A percentile compares a stretch with the other conserved stretches of the same genome.
These are phyloP conservation scores for Chiua virens DNA, from an alignment of 768 basidiomycete species.

Conservation along the genomic window DNA sequence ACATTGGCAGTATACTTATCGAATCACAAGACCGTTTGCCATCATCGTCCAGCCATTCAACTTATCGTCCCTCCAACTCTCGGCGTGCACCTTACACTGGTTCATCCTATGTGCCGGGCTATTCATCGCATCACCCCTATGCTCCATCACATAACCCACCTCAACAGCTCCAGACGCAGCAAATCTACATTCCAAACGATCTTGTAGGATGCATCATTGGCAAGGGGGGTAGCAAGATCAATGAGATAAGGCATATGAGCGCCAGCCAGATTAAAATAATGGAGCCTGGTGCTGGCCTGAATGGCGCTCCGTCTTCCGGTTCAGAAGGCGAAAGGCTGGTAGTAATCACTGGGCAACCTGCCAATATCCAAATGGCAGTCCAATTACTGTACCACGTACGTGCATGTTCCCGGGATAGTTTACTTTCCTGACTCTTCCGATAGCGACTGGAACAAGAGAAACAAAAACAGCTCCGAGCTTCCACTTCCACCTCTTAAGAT, in stretches of 20 bases:
- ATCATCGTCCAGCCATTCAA: conserved; percentile 47
- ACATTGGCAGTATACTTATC: conserved; percentile 96
- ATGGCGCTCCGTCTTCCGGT: conserved; percentile 69
- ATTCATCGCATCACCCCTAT: conserved; percentile 47
- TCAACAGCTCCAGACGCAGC: conserved; percentile 88
- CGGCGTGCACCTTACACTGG: conserved; percentile 48
- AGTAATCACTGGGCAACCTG: conserved; percentile 93
- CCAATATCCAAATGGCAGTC: conserved; percentile 96
- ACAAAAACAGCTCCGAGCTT: conserved; percentile 68
- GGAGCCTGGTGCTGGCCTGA: conserved; percentile 87
- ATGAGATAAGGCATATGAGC: conserved; percentile 95
- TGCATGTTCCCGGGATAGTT: conserved; percentile 10
- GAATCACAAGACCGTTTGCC: conserved; percentile 88
- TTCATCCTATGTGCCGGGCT: conserved; percentile 74
- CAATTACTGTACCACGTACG: conserved; percentile 84
- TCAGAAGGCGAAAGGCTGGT: conserved; percentile 90
- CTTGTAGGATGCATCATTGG: conserved; percentile 97
- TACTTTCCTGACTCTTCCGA: conserved; percentile 9
- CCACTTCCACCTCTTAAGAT: conserved; percentile 29
- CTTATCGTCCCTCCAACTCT: conserved; percentile 66
- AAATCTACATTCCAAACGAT: conserved; percentile 98
- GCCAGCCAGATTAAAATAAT: conserved; percentile 98
- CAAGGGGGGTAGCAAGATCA: conserved; percentile 97
- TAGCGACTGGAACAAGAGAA: conserved; percentile 89
- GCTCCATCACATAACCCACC: conserved; percentile 56